phyloP scores from a whole-genome alignment of 2,329 filamentous ascomycete species.

The Graphilbum sp. region DNA sequence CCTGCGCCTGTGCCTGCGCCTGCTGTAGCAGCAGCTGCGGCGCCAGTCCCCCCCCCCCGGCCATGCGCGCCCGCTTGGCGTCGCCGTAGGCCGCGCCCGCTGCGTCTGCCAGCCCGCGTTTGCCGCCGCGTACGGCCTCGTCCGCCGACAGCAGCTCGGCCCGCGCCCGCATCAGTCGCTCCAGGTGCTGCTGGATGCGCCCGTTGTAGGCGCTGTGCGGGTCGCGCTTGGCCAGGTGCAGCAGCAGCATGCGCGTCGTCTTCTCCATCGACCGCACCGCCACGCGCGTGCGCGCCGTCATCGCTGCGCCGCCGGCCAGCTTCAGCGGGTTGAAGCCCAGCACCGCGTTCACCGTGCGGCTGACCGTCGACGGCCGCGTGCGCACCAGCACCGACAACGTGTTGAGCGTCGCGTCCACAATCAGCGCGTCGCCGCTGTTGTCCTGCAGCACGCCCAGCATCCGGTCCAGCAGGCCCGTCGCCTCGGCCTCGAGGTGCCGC shows the following conservation, averaged over 20 bases:
- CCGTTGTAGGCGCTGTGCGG: constrained; percentile 58
- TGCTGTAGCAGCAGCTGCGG: constrained; percentile 11
- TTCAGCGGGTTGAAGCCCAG: constrained; percentile 86
- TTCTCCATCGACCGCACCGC: constrained; percentile 89
- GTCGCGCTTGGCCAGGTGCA: constrained; percentile 72
- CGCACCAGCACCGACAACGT: constrained; percentile 70
- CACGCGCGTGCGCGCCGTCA: constrained; percentile 66
- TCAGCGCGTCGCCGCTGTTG: constrained; percentile 56
- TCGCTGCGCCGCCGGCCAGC: constrained; percentile 51
- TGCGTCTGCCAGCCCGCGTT: constrained; percentile 56
- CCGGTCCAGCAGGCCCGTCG: constrained; percentile 76
- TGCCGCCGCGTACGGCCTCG: constrained; percentile 46
- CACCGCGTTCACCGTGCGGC: constrained; percentile 70
- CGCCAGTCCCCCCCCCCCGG: constrained; percentile 8
- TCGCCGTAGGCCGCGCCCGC: constrained; percentile 57
- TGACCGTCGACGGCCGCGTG: constrained; percentile 62
- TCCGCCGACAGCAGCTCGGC: constrained; percentile 70
- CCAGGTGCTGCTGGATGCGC: constrained; percentile 76
- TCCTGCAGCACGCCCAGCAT: constrained; percentile 64
- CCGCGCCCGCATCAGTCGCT: constrained; percentile 63
- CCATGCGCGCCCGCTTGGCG: constrained; percentile 66
- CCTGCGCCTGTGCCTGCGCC: constrained; percentile 52
- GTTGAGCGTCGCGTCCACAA: constrained; percentile 86
- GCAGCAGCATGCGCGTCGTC: constrained; percentile 67
- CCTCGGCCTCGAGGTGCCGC: constrained; percentile 78